phyloP scores from a whole-genome alignment of 164 flowering plant genomes.

The Vitis amurensis region DNA sequence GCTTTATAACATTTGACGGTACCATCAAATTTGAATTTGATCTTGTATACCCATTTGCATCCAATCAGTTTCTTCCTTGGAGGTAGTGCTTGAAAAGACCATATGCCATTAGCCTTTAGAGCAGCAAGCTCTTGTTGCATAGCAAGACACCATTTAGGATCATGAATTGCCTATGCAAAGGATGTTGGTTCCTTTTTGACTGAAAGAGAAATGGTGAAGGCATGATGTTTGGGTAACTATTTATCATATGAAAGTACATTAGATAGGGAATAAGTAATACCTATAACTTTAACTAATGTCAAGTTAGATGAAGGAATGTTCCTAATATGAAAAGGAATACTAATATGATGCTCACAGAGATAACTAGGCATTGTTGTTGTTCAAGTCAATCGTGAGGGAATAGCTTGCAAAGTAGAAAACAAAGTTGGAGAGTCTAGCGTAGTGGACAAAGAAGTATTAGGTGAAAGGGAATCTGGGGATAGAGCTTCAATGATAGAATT shows the following conservation, averaged over 20 bases:
- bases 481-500: too few species aligned
- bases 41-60: slow-evolving; percentile 13
- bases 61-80: slow-evolving; percentile 9
- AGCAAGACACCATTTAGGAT: slow-evolving; percentile 11
- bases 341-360: slow-evolving; percentile 12
- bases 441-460: too few species aligned
- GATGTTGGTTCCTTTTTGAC: slow-evolving; percentile 2
- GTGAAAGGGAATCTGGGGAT: too few species aligned
- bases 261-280: slow-evolving; percentile 5
- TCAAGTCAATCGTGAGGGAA: slow-evolving; percentile 4
- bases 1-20: too few species aligned
- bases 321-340: not conserved
- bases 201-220: slow-evolving; percentile 17
- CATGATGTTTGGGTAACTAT: slow-evolving; percentile 8
- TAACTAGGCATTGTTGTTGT: slow-evolving; percentile 7
- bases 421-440: not conserved
- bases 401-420: not conserved
- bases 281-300: not conserved
- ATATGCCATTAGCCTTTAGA: slow-evolving; percentile 6
- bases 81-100: slow-evolving; percentile 9
- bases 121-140: slow-evolving; percentile 11
- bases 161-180: slow-evolving; percentile 6
- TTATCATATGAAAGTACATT: slow-evolving; percentile 9
- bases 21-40: too few species aligned
- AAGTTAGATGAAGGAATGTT: slow-evolving; percentile 13